Evolutionary conservation across 345 rosid species (phyloP).

Genomic region (Kernera saxatilis): DNA sequence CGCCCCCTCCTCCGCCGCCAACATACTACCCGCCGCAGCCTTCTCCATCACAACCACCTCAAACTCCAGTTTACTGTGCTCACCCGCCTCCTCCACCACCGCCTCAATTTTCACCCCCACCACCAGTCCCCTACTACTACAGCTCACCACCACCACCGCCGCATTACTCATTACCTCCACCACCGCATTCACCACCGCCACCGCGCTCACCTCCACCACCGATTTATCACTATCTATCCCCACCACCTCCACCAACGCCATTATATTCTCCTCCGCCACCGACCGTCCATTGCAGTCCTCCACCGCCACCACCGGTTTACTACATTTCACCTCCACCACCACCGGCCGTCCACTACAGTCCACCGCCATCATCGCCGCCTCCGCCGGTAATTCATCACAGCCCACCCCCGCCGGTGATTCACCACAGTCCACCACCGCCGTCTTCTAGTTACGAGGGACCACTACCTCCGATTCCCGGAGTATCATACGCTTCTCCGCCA

Average conservation of each 20-base stretch:
- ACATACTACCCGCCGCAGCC: conserved; percentile 9
- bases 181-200: neutral
- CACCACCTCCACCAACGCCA: conserved; percentile 44
- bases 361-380: conserved; percentile 25
- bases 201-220: conserved; percentile 47
- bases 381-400: conserved; percentile 37
- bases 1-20: conserved; percentile 2
- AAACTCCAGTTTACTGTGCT: conserved; percentile 25
- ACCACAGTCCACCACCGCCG: conserved; percentile 56
- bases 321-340: conserved; percentile 44
- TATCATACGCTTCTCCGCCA: conserved; percentile 92
- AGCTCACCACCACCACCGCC: conserved; percentile 51
- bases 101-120: conserved; percentile 43
- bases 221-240: conserved; percentile 2
- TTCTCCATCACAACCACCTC: conserved; percentile 32
- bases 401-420: conserved; percentile 20
- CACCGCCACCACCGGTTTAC: conserved; percentile 39
- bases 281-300: conserved; percentile 32
- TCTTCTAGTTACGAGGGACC: conserved; percentile 17
- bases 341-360: conserved; percentile 25
- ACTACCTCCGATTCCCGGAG: conserved; percentile 69
- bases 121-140: conserved; percentile 26
- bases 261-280: conserved; percentile 34
- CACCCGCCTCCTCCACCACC: conserved; percentile 40
- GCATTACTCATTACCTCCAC: conserved; percentile 30